Evolutionary conservation across 2,329 filamentous ascomycete species (phyloP).

Genomic region (Rachicladosporium sp.): DNA sequence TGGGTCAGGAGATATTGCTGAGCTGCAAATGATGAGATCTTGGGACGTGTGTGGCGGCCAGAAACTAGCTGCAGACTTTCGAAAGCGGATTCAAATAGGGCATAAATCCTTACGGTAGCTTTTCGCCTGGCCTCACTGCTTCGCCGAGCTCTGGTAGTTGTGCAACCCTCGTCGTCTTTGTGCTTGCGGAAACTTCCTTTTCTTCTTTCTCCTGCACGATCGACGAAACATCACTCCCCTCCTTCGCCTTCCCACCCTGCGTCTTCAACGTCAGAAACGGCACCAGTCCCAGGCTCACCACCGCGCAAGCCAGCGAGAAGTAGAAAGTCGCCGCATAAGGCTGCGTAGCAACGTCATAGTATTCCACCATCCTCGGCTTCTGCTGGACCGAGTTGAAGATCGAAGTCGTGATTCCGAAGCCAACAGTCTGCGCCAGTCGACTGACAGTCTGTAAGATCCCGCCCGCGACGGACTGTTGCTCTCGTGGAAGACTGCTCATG

Average conservation of each 20-base stretch:
- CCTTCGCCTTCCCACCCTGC: conserved; percentile 31
- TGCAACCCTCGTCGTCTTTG: too few species aligned
- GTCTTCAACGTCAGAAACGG: conserved; percentile 43
- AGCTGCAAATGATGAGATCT: too few species aligned
- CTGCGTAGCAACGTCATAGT: conserved; percentile 33
- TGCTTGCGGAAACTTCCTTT: too few species aligned
- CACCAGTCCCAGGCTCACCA: conserved; percentile 33
- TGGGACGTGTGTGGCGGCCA: too few species aligned
- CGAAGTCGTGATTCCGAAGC: conserved; percentile 50
- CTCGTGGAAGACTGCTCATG: conserved; percentile 48
- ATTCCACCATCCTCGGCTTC: conserved; percentile 22
- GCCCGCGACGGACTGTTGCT: conserved; percentile 54
- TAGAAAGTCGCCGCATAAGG: conserved; percentile 43
- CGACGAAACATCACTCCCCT: too few species aligned
- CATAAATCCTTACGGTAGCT: too few species aligned
- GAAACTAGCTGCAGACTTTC: too few species aligned
- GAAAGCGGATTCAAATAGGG: too few species aligned
- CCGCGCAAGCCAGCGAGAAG: conserved; percentile 35
- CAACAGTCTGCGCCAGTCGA: conserved; percentile 46
- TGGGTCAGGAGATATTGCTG: too few species aligned
- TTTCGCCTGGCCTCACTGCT: too few species aligned
- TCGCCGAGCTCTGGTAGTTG: too few species aligned
- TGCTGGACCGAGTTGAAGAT: conserved; percentile 38
- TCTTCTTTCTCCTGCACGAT: too few species aligned
- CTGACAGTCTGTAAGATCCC: conserved; percentile 57